A percentile compares a stretch with the other conserved stretches of the same genome.
phyloP scores from a whole-genome alignment of 1,284 basidiomycete species.

The Cystobasidiaceae sp. region DNA sequence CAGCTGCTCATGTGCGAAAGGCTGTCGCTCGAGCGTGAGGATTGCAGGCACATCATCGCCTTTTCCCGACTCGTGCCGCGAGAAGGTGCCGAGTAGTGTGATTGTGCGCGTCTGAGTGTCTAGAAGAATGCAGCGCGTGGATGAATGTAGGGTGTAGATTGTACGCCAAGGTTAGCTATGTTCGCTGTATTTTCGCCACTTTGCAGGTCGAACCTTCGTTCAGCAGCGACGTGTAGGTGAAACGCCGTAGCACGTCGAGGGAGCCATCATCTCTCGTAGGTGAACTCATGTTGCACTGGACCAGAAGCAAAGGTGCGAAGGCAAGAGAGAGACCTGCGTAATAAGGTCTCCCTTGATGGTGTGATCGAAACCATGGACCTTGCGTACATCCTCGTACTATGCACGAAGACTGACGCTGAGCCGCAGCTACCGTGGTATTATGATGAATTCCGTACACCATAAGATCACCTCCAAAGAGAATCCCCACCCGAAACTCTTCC shows the following conservation, averaged over 20 bases:
- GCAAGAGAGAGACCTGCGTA: no score
- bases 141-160: neutral
- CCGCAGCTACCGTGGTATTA: no score
- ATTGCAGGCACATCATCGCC: constrained; percentile 51
- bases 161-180: neutral
- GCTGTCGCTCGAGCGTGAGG: constrained; percentile 58
- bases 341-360: no score
- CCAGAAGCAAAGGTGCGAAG: no score
- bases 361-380: no score
- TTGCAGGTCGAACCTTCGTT: constrained; percentile 54
- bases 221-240: constrained; percentile 56
- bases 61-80: constrained; percentile 41
- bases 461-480: no score
- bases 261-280: neutral
- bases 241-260: constrained; percentile 36
- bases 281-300: no score
- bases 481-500: no score
- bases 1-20: constrained; percentile 45
- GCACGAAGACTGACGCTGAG: no score
- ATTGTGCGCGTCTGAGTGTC: constrained; percentile 55
- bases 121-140: constrained; percentile 37
- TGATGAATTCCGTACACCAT: no score
- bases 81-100: constrained; percentile 51
- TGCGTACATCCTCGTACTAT: no score
- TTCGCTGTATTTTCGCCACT: no score